Evolutionary conservation across 1,284 basidiomycete genomes (phyloP).

Genomic region (Trametes hirsuta): DNA sequence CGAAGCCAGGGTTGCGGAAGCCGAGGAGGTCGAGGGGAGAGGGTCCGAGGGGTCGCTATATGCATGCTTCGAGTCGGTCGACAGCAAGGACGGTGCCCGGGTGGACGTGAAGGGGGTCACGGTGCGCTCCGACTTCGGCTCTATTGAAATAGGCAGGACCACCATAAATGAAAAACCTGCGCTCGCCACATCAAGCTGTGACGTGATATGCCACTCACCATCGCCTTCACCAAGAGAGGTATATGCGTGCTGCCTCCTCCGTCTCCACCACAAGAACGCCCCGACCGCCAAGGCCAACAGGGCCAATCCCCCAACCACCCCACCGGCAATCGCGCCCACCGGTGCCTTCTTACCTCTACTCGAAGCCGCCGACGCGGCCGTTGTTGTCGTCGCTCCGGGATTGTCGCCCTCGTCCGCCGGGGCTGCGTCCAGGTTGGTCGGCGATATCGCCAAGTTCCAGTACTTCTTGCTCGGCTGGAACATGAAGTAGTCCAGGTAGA

Average conservation of each 20-base stretch:
- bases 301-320: slow-evolving; percentile 3
- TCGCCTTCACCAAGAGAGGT: background rate
- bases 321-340: slow-evolving; percentile 12
- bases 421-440: background rate
- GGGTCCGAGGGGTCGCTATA: background rate
- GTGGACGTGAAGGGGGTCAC: slow-evolving; percentile 1
- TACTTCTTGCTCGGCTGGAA: slow-evolving; percentile 9
- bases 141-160: background rate
- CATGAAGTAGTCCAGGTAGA: slow-evolving; percentile 8
- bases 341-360: background rate
- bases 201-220: background rate
- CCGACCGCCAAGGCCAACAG: background rate
- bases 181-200: background rate
- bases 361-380: background rate
- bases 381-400: too few species aligned
- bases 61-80: background rate
- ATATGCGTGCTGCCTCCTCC: slow-evolving; percentile 8
- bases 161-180: background rate
- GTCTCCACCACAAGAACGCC: slow-evolving; percentile 9
- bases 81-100: background rate
- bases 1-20: background rate
- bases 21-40: background rate
- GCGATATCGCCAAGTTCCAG: background rate
- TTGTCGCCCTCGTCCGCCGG: background rate
- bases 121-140: background rate